A percentile compares a stretch with the other conserved stretches of the same genome.
These are phyloP conservation scores for Ophiosphaerella narmari DNA, from an alignment of 2,329 filamentous ascomycete species.

Conservation along the genomic window DNA sequence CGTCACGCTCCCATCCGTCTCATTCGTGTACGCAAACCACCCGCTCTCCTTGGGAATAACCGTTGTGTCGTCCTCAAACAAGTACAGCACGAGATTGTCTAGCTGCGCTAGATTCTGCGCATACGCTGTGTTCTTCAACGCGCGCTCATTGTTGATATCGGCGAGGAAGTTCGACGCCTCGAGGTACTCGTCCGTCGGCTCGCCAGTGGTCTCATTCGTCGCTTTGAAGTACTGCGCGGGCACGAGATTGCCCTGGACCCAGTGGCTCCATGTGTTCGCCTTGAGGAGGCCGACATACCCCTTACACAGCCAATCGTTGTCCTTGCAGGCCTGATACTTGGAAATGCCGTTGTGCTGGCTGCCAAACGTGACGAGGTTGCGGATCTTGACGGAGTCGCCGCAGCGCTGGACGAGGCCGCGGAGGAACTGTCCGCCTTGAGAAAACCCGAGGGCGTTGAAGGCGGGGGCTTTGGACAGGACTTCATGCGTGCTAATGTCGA, in stretches of 20 bases:
- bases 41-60: slow-evolving; percentile 88
- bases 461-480: slow-evolving; percentile 81
- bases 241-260: slow-evolving; percentile 79
- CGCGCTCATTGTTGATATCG: slow-evolving; percentile 93
- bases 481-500: slow-evolving; percentile 72
- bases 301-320: slow-evolving; percentile 78
- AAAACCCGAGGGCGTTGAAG: slow-evolving; percentile 91
- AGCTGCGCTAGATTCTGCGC: slow-evolving; percentile 69
- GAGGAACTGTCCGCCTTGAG: slow-evolving; percentile 95
- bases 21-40: slow-evolving; percentile 84
- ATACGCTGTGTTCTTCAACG: slow-evolving; percentile 74
- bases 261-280: slow-evolving; percentile 77
- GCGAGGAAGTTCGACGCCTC: slow-evolving; percentile 84
- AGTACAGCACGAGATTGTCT: slow-evolving; percentile 82
- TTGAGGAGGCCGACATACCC: slow-evolving; percentile 77
- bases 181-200: slow-evolving; percentile 67
- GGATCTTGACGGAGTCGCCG: slow-evolving; percentile 69
- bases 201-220: slow-evolving; percentile 61
- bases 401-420: slow-evolving; percentile 88
- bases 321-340: slow-evolving; percentile 75
- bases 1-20: slow-evolving; percentile 64
- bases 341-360: slow-evolving; percentile 91
- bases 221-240: slow-evolving; percentile 95
- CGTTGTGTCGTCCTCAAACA: slow-evolving; percentile 85
- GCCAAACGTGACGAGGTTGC: slow-evolving; percentile 84